Base-by-base conservation (phyloP, 2,329 filamentous ascomycete species). In the Chrysosporium queenslandicum region DNA sequence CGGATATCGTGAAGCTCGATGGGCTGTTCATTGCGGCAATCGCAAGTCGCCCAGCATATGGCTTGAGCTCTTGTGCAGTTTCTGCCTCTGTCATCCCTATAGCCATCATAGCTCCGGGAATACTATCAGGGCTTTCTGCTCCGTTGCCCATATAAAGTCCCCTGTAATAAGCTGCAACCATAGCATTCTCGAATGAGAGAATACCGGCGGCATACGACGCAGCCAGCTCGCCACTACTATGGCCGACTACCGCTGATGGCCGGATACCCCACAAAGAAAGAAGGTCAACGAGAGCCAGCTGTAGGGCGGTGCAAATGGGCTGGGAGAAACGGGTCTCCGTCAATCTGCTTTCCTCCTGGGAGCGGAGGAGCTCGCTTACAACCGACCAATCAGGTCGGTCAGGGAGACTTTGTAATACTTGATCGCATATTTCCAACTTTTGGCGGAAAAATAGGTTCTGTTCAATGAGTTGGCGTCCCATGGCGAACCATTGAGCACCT, bases 161-260 rank as follows among this genome's bases (percentile, higher is more conserved):
- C 52, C 50, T 74, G 69, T 34, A 66, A 67, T 12, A 34, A n/a
- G 32, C 32, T 4, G 12, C 12, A n/a, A 9, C 12, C 14, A 34
- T 34, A 9, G 79, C 77, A 37, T 50, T 50, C 20, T 50, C 30
- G 32, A 50, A 50, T 4, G 66, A 64, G 2, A 72, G 52, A 1
- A 71, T 63, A n/a, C 67, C 69, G 2, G 68, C 62, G 5, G 63
- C 61, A 37, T 64, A 62, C 0, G 71, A 51, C 1, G 70, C 68
- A 4, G 68, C 64, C 55, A 68, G 69, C 54, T 72, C 69, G 1
- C 69, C 69, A 1, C 71, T 61, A 37, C 63, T 66, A 30, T 71
- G 68, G 18, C 62, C 64, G 21, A 66, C 57, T 21, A 64, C 60
- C 2, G 56, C 53, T 5, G 47, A 50, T 1, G 67, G 65, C 4